phyloP scores from a whole-genome alignment of 495 filamentous ascomycete species.

The Lindgomyces ingoldianus region DNA sequence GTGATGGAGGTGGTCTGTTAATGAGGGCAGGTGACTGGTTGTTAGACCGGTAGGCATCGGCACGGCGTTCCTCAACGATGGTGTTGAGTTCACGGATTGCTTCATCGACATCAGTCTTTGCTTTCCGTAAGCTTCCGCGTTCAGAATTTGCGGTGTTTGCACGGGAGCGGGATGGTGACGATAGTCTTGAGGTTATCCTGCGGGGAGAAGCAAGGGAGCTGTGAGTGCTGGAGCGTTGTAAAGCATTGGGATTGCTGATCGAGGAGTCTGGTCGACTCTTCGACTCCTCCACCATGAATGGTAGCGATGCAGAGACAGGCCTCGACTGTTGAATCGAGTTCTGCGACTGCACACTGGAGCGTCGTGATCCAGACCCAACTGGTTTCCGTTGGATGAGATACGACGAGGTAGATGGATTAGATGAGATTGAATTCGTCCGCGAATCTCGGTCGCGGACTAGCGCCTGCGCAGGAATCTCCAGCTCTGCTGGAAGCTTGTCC shows the following conservation, averaged over 20 bases:
- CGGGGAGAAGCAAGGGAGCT: conserved; percentile 14
- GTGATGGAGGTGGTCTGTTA: conserved; percentile 29
- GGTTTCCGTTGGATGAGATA: conserved; percentile 36
- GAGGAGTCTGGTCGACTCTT: conserved; percentile 24
- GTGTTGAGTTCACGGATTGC: conserved; percentile 44
- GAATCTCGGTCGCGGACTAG: conserved; percentile 25
- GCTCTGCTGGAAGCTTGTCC: conserved; percentile 22
- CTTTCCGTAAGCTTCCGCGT: conserved; percentile 27
- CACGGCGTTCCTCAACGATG: conserved; percentile 42
- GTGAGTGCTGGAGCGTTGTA: conserved; percentile 23
- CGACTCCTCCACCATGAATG: conserved; percentile 19
- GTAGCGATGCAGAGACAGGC: conserved; percentile 19
- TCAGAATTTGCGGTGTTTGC: conserved; percentile 22
- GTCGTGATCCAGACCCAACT: conserved; percentile 29
- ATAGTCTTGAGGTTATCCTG: conserved; percentile 21
- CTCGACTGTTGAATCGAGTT: conserved; percentile 14
- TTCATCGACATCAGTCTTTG: conserved; percentile 38
- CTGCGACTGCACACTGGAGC: conserved; percentile 23
- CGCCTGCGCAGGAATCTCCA: conserved; percentile 34
- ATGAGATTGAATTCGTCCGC: conserved; percentile 24
- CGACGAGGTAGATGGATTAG: conserved; percentile 24
- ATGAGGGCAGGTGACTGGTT: conserved; percentile 27
- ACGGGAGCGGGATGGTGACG: conserved; percentile 28
- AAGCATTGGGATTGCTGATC: background rate
- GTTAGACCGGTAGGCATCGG: conserved; percentile 27